Conservation (phyloP, 768 basidiomycete genomes). For the Scleroderma citrinum region DNA sequence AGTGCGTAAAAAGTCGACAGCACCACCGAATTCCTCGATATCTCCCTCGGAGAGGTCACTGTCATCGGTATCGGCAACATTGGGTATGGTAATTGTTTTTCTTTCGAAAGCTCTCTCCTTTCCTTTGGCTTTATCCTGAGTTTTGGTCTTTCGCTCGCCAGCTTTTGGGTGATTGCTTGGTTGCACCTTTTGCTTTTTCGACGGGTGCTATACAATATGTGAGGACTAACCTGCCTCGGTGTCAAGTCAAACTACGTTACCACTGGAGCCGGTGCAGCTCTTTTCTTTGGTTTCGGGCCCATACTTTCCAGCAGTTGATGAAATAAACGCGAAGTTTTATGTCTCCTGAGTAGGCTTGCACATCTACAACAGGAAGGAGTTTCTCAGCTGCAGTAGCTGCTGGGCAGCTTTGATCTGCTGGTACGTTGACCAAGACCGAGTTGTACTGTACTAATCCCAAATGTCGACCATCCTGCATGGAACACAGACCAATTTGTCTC, state of each 20-base stretch:
- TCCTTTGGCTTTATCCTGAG: constrained; percentile 35
- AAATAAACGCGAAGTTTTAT: background rate
- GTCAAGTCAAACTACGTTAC: too few relatives aligned
- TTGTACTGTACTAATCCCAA: too few relatives aligned
- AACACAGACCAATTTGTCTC: too few relatives aligned
- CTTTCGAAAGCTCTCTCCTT: constrained; percentile 60
- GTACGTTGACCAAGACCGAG: too few relatives aligned
- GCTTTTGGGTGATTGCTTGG: constrained; percentile 18
- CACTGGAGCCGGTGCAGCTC: background rate
- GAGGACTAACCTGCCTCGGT: too few relatives aligned
- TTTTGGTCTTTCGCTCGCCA: constrained; percentile 12
- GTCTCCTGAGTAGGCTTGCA: too few relatives aligned
- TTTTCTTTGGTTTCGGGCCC: background rate
- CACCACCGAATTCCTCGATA: constrained; percentile 56
- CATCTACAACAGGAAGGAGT: too few relatives aligned
- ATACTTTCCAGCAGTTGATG: too few relatives aligned
- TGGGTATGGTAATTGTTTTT: constrained; percentile 58
- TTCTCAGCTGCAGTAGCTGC: too few relatives aligned
- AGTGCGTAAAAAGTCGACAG: constrained; percentile 58
- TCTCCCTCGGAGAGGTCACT: constrained; percentile 64
- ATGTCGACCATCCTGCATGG: too few relatives aligned
- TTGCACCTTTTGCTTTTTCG: constrained; percentile 59
- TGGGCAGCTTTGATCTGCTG: too few relatives aligned
- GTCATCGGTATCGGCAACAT: constrained; percentile 13
- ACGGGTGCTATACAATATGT: constrained; percentile 28